A percentile compares a stretch with the other conserved stretches of the same genome.
Conservation (phyloP, 352 stramenopile genomes). For the Pythium periplocum region DNA sequence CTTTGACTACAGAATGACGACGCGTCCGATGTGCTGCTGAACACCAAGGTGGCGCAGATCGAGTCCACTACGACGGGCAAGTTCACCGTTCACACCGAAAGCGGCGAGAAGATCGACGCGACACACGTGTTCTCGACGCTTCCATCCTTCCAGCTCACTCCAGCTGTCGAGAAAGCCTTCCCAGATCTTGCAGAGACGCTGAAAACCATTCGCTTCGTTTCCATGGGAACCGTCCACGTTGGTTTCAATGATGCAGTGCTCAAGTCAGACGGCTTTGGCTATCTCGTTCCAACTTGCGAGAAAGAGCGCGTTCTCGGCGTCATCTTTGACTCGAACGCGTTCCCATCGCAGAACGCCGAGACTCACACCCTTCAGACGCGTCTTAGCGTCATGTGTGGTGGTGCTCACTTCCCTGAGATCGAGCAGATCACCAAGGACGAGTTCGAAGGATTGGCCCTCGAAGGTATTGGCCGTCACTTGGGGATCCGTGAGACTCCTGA, state of each 20-base stretch:
- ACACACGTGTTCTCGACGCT: slow-evolving; percentile 78
- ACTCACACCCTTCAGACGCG: slow-evolving; percentile 41
- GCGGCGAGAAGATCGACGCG: slow-evolving; percentile 35
- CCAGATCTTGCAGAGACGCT: slow-evolving; percentile 49
- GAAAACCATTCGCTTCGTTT: slow-evolving; percentile 64
- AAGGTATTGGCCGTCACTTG: slow-evolving; percentile 70
- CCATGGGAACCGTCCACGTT: slow-evolving; percentile 81
- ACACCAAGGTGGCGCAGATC: slow-evolving; percentile 2
- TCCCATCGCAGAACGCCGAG: slow-evolving; percentile 69
- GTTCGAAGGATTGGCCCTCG: slow-evolving; percentile 52
- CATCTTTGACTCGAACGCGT: slow-evolving; percentile 87
- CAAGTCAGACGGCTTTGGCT: slow-evolving; percentile 72
- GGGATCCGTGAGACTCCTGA: slow-evolving; percentile 50
- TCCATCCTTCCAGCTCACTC: slow-evolving; percentile 51
- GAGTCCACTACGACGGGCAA: background rate
- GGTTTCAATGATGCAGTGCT: slow-evolving; percentile 61
- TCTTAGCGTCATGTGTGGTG: slow-evolving; percentile 81
- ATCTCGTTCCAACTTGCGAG: slow-evolving; percentile 74
- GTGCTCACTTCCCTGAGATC: slow-evolving; percentile 69
- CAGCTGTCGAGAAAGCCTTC: slow-evolving; percentile 30
- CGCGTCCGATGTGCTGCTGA: background rate
- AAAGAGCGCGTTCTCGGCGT: slow-evolving; percentile 71
- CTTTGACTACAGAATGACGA: background rate
- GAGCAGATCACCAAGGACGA: slow-evolving; percentile 32
- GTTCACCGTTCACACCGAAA: slow-evolving; percentile 26